Evolutionary conservation across 495 filamentous ascomycete genomes (phyloP).

Genomic region (Schizothecium vesticola): DNA sequence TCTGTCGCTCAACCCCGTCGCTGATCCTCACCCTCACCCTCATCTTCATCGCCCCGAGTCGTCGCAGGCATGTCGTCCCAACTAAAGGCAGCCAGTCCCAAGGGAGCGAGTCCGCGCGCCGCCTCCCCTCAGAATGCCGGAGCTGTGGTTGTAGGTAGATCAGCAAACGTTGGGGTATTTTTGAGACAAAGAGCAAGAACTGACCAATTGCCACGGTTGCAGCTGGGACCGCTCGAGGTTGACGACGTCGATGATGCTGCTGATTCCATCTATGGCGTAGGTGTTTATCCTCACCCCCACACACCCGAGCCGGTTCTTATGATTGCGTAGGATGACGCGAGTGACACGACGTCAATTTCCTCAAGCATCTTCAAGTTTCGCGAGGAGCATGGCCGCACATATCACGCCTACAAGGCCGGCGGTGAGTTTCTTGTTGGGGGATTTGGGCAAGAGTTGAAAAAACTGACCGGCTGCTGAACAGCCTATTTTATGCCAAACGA

Average conservation of each 20-base stretch:
- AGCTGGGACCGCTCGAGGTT: background rate
- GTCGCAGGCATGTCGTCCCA: background rate
- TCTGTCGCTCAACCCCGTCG: background rate
- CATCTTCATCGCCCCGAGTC: background rate
- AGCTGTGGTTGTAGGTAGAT: background rate
- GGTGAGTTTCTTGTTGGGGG: conserved; percentile 20
- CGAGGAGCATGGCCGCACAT: conserved; percentile 39
- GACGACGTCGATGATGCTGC: background rate
- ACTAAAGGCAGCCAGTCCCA: background rate
- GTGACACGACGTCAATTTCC: conserved; percentile 21
- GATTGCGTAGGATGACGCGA: background rate
- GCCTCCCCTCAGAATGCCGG: background rate
- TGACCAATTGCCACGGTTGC: background rate
- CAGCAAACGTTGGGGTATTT: background rate
- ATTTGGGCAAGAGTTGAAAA: background rate
- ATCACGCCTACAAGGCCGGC: conserved; percentile 41
- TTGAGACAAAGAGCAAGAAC: background rate
- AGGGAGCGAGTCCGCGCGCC: background rate
- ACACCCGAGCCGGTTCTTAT: too few relatives aligned
- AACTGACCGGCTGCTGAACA: background rate
- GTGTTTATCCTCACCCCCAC: too few relatives aligned
- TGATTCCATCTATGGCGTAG: background rate
- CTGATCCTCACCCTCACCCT: background rate
- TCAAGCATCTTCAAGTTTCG: conserved; percentile 35
- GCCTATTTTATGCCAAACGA: conserved; percentile 6